Conservation (phyloP, 2,329 filamentous ascomycete genomes). For the Ceratocystis papillata region DNA sequence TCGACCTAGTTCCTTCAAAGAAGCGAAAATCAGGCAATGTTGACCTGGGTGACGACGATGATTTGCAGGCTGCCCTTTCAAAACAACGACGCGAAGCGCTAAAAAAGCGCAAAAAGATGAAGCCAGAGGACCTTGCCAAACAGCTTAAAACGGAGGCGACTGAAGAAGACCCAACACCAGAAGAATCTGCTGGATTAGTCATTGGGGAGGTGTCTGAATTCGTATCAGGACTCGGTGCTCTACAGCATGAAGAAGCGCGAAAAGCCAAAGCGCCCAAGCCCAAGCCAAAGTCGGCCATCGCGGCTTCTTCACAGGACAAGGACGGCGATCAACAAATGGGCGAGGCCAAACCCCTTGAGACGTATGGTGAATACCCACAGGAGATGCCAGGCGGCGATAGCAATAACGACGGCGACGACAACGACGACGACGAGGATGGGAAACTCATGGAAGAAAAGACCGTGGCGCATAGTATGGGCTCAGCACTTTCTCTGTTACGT, state of each 20-base stretch:
- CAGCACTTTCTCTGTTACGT: constrained; percentile 68
- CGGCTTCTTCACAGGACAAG: constrained; percentile 34
- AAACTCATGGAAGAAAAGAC: constrained; percentile 56
- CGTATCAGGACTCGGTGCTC: constrained; percentile 70
- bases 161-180: constrained; percentile 38
- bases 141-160: constrained; percentile 57
- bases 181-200: constrained; percentile 53
- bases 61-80: constrained; percentile 76
- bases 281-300: constrained; percentile 31
- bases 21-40: constrained; percentile 57
- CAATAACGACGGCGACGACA: constrained; percentile 32
- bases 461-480: constrained; percentile 66
- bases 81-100: constrained; percentile 71
- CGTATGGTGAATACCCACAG: constrained; percentile 29
- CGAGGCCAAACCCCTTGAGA: constrained; percentile 23
- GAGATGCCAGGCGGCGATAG: constrained; percentile 35
- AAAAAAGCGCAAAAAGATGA: constrained; percentile 81
- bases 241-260: constrained; percentile 45
- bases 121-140: constrained; percentile 76
- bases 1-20: constrained; percentile 49
- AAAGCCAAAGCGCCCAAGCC: constrained; percentile 40
- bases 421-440: constrained; percentile 53
- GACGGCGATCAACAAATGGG: constrained; percentile 33
- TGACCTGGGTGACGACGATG: constrained; percentile 79
- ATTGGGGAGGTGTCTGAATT: constrained; percentile 96